Conservation (phyloP, 495 filamentous ascomycete genomes). For the Chaetomidium leptoderma region DNA sequence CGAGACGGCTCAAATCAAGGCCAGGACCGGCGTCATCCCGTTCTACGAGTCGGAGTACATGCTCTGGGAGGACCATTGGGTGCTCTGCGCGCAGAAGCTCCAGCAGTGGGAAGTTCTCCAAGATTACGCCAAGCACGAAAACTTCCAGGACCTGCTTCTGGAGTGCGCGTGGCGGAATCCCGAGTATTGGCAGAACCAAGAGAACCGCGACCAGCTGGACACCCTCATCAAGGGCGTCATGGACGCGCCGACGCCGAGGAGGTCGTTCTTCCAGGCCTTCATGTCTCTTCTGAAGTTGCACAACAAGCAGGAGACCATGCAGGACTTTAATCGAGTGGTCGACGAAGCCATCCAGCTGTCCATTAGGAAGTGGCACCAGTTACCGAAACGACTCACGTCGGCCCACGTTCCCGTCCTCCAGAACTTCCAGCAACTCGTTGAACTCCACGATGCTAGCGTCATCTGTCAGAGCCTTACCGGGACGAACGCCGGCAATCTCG, state of each 20-base stretch:
- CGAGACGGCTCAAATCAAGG: conserved; percentile 94
- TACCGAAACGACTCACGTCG: conserved; percentile 87
- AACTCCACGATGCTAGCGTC: conserved; percentile 94
- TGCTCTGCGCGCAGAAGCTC: conserved; percentile 93
- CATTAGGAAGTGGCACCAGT: conserved; percentile 96
- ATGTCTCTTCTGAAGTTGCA: conserved; percentile 93
- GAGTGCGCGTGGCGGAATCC: conserved; percentile 92
- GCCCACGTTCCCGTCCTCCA: conserved; percentile 93
- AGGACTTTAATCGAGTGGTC: conserved; percentile 81
- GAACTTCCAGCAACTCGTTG: conserved; percentile 97
- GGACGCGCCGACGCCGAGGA: conserved; percentile 89
- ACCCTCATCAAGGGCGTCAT: conserved; percentile 90
- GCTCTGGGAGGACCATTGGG: conserved; percentile 99
- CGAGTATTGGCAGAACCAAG: conserved; percentile 82
- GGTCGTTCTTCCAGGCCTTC: conserved; percentile 96
- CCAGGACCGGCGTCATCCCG: conserved; percentile 83
- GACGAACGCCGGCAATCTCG: conserved; percentile 80
- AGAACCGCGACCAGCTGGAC: conserved; percentile 84
- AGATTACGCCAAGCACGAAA: conserved; percentile 99
- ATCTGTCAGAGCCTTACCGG: conserved; percentile 83
- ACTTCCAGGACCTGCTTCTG: conserved; percentile 92
- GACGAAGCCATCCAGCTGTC: conserved; percentile 96
- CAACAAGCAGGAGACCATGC: conserved; percentile 71
- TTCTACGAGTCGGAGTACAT: conserved; percentile 97
- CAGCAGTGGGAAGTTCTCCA: conserved; percentile 98